These are phyloP conservation scores for Diplogelasinospora grovesii DNA, from an alignment of 495 filamentous ascomycete species.

Conservation along the genomic window DNA sequence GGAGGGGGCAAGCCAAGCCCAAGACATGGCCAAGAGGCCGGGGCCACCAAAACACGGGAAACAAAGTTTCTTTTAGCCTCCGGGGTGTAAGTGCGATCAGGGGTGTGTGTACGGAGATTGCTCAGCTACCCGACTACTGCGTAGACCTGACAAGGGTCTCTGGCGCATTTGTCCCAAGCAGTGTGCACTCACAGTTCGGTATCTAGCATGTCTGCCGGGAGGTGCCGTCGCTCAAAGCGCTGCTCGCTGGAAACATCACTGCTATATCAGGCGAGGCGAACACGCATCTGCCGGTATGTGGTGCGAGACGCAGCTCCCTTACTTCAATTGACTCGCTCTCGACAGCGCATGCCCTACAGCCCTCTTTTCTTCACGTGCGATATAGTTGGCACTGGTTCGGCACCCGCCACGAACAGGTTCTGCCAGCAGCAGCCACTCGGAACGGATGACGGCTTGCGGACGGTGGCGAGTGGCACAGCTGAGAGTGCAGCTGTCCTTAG, in stretches of 20 bases:
- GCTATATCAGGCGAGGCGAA: constrained; percentile 5
- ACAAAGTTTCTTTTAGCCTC: constrained; percentile 15
- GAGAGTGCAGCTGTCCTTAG: constrained; percentile 12
- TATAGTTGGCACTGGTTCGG: constrained; percentile 5
- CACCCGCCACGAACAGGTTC: background rate
- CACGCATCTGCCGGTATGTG: background rate
- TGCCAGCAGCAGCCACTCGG: constrained; percentile 12
- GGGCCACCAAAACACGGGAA: constrained; percentile 17
- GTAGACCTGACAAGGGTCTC: background rate
- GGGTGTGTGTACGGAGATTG: constrained; percentile 2
- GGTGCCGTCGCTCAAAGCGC: too few species aligned
- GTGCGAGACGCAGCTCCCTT: background rate
- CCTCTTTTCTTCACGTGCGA: background rate
- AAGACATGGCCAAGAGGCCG: constrained; percentile 2
- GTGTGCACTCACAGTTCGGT: background rate
- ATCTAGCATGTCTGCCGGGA: background rate
- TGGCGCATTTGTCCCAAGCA: background rate
- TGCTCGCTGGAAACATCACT: too few species aligned
- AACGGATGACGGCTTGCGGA: background rate
- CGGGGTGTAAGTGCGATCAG: background rate
- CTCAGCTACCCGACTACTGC: constrained; percentile 4
- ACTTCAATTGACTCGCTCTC: background rate
- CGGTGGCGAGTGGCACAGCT: constrained; percentile 8
- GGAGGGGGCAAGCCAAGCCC: background rate
- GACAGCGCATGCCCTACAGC: background rate